These are phyloP conservation scores for Vigna nakashimae DNA, from an alignment of 306 rosid genomes.

Conservation along the genomic window DNA sequence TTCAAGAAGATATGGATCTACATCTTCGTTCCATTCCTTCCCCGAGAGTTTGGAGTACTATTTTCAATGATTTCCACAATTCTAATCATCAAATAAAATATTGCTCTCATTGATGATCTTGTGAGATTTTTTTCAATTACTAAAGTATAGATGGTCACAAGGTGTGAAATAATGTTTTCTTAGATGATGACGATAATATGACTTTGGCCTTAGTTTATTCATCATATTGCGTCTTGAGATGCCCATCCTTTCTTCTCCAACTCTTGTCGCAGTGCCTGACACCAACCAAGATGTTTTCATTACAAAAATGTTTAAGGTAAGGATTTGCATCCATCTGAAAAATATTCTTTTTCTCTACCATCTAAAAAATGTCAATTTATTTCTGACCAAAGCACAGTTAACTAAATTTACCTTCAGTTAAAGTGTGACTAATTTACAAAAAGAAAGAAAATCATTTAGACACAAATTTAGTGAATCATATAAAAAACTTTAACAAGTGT, in stretches of 20 bases:
- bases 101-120: not conserved
- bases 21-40: no score
- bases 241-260: slow-evolving; percentile 92
- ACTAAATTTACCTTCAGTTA: not conserved
- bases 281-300: slow-evolving; percentile 15
- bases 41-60: no score
- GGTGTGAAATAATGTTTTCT: not conserved
- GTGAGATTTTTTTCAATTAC: not conserved
- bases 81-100: not conserved
- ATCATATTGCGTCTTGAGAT: slow-evolving; percentile 57
- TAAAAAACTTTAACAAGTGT: not conserved
- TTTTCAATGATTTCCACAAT: slow-evolving; percentile 5
- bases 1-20: no score
- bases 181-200: not conserved
- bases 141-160: slow-evolving; percentile 15
- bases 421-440: not conserved
- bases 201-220: not conserved
- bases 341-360: not conserved
- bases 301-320: not conserved
- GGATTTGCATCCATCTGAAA: not conserved
- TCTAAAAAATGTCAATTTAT: not conserved
- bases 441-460: not conserved
- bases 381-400: not conserved
- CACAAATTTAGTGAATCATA: slow-evolving; percentile 10
- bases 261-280: slow-evolving; percentile 72